Percentiles rank a stretch among this genome's conserved stretches.
phyloP scores from a whole-genome alignment of 495 filamentous ascomycete genomes.

The Barbatosphaeria neglecta region DNA sequence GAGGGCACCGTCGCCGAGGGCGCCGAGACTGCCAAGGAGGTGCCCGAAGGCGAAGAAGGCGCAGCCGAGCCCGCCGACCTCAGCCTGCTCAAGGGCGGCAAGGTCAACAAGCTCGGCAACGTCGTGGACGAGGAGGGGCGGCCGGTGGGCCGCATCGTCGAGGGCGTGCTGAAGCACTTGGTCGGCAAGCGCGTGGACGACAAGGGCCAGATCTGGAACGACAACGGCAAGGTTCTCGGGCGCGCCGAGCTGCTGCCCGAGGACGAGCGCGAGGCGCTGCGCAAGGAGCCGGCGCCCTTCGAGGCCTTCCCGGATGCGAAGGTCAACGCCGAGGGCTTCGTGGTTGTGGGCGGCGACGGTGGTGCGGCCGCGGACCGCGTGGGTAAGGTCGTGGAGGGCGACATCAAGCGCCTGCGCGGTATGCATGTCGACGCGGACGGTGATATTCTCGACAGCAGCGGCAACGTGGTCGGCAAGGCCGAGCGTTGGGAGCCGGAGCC shows the following conservation, averaged over 20 bases:
- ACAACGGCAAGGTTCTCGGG: conserved; percentile 60
- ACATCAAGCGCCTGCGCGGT: conserved; percentile 59
- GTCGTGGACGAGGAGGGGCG: conserved; percentile 60
- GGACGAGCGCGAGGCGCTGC: conserved; percentile 51
- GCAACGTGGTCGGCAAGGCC: conserved; percentile 67
- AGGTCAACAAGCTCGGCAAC: conserved; percentile 70
- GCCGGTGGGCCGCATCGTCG: conserved; percentile 55
- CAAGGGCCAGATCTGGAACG: conserved; percentile 66
- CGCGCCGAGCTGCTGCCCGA: conserved; percentile 63
- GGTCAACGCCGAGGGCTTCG: conserved; percentile 57
- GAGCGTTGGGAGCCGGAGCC: conserved; percentile 48
- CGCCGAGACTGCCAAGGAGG: background rate
- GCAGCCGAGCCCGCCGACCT: conserved; percentile 38
- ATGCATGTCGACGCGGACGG: conserved; percentile 71
- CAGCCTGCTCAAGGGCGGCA: conserved; percentile 51
- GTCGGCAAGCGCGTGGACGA: conserved; percentile 55
- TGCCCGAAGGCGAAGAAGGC: background rate
- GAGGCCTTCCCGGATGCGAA: conserved; percentile 59
- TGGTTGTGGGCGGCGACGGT: conserved; percentile 56
- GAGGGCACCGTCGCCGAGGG: background rate
- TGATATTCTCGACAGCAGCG: conserved; percentile 69
- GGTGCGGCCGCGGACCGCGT: conserved; percentile 61
- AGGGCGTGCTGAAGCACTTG: conserved; percentile 57
- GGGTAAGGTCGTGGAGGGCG: conserved; percentile 63
- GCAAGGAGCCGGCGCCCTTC: conserved; percentile 57